A percentile compares a stretch with the other conserved stretches of the same genome.
phyloP scores from a whole-genome alignment of 2,329 filamentous ascomycete genomes.

The Aspergillus floridensis region DNA sequence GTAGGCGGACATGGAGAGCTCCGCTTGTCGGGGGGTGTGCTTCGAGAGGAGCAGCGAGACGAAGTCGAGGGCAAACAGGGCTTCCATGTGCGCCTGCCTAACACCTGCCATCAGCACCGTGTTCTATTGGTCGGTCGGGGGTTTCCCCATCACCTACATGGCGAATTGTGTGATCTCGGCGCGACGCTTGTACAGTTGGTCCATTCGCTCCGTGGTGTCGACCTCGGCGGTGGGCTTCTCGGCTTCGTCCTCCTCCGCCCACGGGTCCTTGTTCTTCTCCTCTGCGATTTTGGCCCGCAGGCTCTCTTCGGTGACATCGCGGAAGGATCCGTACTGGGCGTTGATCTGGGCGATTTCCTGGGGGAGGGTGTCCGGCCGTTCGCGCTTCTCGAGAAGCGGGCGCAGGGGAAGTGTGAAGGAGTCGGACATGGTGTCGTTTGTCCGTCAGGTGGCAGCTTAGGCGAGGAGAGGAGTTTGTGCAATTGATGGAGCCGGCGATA shows the following conservation, averaged over 20 bases:
- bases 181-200: conserved; percentile 44
- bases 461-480: neutral
- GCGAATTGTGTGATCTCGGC: conserved; percentile 47
- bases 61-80: conserved; percentile 72
- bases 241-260: conserved; percentile 47
- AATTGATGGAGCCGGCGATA: neutral
- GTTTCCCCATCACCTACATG: conserved; percentile 29
- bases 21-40: conserved; percentile 68
- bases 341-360: conserved; percentile 79
- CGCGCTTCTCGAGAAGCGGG: conserved; percentile 47
- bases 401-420: conserved; percentile 59
- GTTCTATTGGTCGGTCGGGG: neutral
- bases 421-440: conserved; percentile 32
- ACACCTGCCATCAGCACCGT: conserved; percentile 10
- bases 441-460: neutral
- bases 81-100: conserved; percentile 47
- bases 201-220: conserved; percentile 38
- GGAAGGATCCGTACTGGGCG: conserved; percentile 75
- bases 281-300: conserved; percentile 66
- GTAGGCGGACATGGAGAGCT: conserved; percentile 65
- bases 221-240: conserved; percentile 29
- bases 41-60: conserved; percentile 82
- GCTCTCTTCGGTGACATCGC: conserved; percentile 70
- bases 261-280: conserved; percentile 48
- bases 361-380: conserved; percentile 61